A percentile compares a stretch with the other conserved stretches of the same genome.
Conservation (phyloP, 192 early-diverging fungal species). For the Podila clonocystis region DNA sequence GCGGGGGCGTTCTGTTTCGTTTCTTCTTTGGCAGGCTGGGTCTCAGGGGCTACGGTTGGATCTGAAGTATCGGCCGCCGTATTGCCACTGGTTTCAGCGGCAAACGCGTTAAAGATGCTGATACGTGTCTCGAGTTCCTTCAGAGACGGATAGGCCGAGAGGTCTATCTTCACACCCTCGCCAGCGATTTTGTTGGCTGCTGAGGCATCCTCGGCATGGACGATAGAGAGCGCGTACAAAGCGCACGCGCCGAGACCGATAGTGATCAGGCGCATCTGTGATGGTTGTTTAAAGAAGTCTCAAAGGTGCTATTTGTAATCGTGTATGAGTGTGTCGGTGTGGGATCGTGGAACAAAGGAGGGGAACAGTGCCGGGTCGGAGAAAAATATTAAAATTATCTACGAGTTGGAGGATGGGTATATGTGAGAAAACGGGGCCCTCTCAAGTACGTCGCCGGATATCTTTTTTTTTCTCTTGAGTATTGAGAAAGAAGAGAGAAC, state of each 20-base stretch:
- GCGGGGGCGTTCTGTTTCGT: background rate
- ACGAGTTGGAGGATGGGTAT: background rate
- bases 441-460: too few species aligned
- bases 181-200: background rate
- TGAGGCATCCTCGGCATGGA: constrained; percentile 15
- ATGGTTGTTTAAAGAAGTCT: background rate
- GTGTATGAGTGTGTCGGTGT: background rate
- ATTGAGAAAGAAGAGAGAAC: background rate
- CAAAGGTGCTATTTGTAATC: background rate
- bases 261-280: constrained; percentile 29
- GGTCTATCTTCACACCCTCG: constrained; percentile 9
- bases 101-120: constrained; percentile 14
- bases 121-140: constrained; percentile 22
- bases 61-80: background rate
- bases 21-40: background rate
- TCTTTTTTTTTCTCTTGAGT: background rate
- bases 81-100: background rate
- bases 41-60: background rate
- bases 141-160: constrained; percentile 11
- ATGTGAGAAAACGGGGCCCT: background rate
- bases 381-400: background rate
- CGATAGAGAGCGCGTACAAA: constrained; percentile 8
- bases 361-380: background rate
- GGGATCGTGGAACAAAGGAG: background rate
- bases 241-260: constrained; percentile 25